A percentile compares a stretch with the other conserved stretches of the same genome.
phyloP scores from a whole-genome alignment of 1,284 basidiomycete genomes.

The Boletellus deceptivus region DNA sequence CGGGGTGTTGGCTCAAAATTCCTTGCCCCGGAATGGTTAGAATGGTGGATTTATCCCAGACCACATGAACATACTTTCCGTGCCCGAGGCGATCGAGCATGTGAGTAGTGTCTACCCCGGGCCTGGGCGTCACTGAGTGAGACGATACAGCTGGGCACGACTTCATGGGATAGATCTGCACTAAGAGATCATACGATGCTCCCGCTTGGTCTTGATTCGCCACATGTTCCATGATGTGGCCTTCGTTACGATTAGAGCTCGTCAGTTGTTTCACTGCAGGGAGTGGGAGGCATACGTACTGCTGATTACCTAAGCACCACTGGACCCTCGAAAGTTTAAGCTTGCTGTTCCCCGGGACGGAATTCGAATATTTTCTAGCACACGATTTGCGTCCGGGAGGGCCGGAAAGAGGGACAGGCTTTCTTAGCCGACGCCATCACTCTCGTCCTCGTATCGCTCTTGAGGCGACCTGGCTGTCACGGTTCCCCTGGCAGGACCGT shows the following conservation, averaged over 20 bases:
- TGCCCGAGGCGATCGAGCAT: slow-evolving; percentile 53
- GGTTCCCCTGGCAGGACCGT: too few relatives aligned
- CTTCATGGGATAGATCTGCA: slow-evolving; percentile 28
- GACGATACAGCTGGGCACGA: slow-evolving; percentile 16
- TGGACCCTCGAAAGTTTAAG: too few relatives aligned
- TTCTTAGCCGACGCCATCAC: too few relatives aligned
- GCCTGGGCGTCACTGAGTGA: slow-evolving; percentile 3
- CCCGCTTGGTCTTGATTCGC: slow-evolving; percentile 49
- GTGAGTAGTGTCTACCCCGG: slow-evolving; percentile 38
- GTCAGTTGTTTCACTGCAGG: too few relatives aligned
- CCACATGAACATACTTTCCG: slow-evolving; percentile 75
- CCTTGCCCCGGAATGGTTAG: slow-evolving; percentile 38
- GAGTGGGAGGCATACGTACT: background rate
- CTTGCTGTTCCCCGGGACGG: background rate
- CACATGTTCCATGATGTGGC: slow-evolving; percentile 23
- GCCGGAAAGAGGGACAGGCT: too few relatives aligned
- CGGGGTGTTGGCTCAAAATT: background rate
- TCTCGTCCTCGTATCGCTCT: too few relatives aligned
- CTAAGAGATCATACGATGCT: slow-evolving; percentile 50
- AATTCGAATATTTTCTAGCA: background rate
- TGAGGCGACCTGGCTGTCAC: too few relatives aligned
- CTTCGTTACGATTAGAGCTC: too few relatives aligned
- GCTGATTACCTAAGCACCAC: background rate
- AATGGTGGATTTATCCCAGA: slow-evolving; percentile 60
- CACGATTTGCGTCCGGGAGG: background rate